Evolutionary conservation across 2,329 filamentous ascomycete genomes (phyloP), one percentile per base, ranked within the genome.

Genomic region (Berkeleyomyces rouxiae): DNA sequence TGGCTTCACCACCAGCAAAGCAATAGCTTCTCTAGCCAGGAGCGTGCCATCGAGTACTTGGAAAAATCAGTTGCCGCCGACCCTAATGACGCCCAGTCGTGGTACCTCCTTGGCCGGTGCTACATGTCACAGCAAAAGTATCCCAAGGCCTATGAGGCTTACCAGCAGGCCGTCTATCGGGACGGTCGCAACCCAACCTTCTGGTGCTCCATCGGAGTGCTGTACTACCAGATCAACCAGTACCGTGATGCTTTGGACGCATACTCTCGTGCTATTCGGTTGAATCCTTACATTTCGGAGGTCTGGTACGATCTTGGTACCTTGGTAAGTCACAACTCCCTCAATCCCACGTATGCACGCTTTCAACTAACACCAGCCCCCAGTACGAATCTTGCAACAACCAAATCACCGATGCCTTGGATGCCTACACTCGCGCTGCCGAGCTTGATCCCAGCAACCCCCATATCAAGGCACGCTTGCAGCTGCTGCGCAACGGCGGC

Each of bases 111-210:
- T 60, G 93, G 93, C 51, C 85, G 93, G 68, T 97, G 93, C 77
- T 99, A 97, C 79, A 97, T 99, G 93, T 95, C 92, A 67, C 92
- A 96, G 75, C 90, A 96, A 73, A 97, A 97, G 73, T 97, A 97
- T 70, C 92, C 92, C 70, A 97, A 97, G 73, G 93, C 93, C 0
- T 97, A 97, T 70, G 93, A 99, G 72, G 92, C 93, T 4, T 97
- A 97, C 73, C 93, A 99, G 72, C 93, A 99, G 77, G 93, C 93
- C 2, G 93, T 99, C 46, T 99, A 99, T 72, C 90, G 93, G 63
- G 93, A 99, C 72, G 93, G 93, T 42, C 87, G 93, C 68, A 97
- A 97, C 72, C 93, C 93, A 16, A 97, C 93, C 1, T 99, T 97
- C 78, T 99, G 93, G 93, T 97, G 93, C 77, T 97, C 92, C 7